Evolutionary conservation across 1,284 basidiomycete species (phyloP).

Genomic region (Omphalotus olearius): DNA sequence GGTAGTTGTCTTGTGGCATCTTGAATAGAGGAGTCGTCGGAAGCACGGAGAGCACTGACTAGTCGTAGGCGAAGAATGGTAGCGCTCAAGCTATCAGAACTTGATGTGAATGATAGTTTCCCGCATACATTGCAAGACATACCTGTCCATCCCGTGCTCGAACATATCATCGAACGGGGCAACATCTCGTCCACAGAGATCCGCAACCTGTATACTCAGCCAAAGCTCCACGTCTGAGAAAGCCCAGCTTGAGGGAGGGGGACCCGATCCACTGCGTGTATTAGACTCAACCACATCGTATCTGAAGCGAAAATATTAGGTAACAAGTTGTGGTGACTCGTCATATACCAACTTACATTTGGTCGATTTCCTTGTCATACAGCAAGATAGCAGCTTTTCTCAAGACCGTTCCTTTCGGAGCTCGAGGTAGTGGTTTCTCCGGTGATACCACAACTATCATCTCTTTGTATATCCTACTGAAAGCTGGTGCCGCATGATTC

Average conservation of each 20-base stretch:
- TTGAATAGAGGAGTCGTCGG: not conserved
- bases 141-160: constrained; percentile 20
- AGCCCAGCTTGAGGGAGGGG: constrained; percentile 10
- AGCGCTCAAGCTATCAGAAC: not conserved
- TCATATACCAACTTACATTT: not conserved
- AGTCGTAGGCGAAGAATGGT: constrained; percentile 10
- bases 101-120: not conserved
- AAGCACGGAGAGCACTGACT: not conserved
- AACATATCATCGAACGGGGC: constrained; percentile 6
- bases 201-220: constrained; percentile 5
- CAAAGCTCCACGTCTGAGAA: not conserved
- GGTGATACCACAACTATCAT: constrained; percentile 24
- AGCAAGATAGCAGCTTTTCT: constrained; percentile 1
- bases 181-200: constrained; percentile 20
- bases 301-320: not conserved
- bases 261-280: not conserved
- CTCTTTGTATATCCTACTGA: constrained; percentile 31
- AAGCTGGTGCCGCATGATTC: constrained; percentile 27
- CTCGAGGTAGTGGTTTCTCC: constrained; percentile 20
- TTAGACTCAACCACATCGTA: constrained; percentile 13
- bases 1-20: not conserved
- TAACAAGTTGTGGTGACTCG: not conserved
- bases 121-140: not conserved
- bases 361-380: constrained; percentile 8
- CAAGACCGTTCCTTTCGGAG: constrained; percentile 6